Percentiles rank a stretch among this genome's conserved stretches.
These are phyloP conservation scores for Gossypium turneri DNA, from an alignment of 345 rosid genomes.

Conservation along the genomic window DNA sequence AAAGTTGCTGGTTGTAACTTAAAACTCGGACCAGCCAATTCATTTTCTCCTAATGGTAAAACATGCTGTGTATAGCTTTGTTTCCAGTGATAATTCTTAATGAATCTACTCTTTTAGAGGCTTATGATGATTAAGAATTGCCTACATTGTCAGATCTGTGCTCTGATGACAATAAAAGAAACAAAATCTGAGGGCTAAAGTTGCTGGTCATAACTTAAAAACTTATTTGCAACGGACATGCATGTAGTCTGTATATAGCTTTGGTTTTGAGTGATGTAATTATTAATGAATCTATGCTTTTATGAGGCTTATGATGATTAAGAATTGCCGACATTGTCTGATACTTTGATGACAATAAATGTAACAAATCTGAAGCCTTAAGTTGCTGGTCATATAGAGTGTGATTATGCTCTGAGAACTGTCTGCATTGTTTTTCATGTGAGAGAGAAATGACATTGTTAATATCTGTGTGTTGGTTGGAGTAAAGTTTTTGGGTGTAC, in stretches of 20 bases:
- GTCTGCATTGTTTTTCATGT: not conserved
- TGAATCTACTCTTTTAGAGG: not conserved
- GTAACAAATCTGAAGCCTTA: not conserved
- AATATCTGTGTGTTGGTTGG: not conserved
- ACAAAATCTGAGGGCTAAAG: slow-evolving; percentile 1
- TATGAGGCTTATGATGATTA: slow-evolving; percentile 8
- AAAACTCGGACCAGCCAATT: too few species aligned
- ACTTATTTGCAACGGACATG: too few species aligned
- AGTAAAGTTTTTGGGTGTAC: not conserved
- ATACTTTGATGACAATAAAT: not conserved
- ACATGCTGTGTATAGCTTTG: not conserved
- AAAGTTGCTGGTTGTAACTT: not conserved
- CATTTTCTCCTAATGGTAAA: too few species aligned
- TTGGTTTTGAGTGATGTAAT: not conserved
- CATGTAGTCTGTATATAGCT: not conserved
- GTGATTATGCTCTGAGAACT: not conserved
- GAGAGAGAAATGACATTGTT: not conserved
- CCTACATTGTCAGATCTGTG: slow-evolving; percentile 11
- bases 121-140: slow-evolving; percentile 5
- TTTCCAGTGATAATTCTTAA: not conserved
- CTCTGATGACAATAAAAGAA: not conserved
- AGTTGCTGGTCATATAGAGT: not conserved
- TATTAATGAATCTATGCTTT: not conserved
- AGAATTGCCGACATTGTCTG: slow-evolving; percentile 9
- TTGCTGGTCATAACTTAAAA: not conserved